A percentile compares a stretch with the other conserved stretches of the same genome.
phyloP scores from a whole-genome alignment of 495 filamentous ascomycete species.

The Neohortaea acidophila region DNA sequence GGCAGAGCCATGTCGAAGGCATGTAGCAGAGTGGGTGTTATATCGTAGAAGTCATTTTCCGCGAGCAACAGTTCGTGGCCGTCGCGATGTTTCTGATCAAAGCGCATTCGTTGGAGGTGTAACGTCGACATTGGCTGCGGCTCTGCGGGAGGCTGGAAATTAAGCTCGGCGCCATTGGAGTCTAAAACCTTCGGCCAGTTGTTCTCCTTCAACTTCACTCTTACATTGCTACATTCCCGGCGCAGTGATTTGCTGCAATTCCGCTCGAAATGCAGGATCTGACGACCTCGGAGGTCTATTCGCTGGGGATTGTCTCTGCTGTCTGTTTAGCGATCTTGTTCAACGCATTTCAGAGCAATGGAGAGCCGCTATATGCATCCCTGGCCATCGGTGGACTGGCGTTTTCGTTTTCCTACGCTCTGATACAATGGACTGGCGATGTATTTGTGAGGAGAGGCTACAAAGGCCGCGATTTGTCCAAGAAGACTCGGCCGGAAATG shows the following conservation, averaged over 20 bases:
- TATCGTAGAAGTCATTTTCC: too few relatives aligned
- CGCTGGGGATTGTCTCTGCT: constrained; percentile 50
- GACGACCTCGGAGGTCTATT: constrained; percentile 51
- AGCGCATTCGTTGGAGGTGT: too few relatives aligned
- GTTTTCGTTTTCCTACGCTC: constrained; percentile 60
- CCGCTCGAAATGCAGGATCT: constrained; percentile 31
- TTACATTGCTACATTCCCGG: too few relatives aligned
- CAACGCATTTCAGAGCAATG: constrained; percentile 72
- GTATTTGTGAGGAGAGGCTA: constrained; percentile 78
- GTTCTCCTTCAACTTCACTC: too few relatives aligned
- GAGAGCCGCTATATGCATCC: constrained; percentile 77
- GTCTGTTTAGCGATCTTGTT: constrained; percentile 58
- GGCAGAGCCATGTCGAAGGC: constrained; percentile 22
- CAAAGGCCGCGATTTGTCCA: constrained; percentile 83
- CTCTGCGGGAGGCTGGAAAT: too few relatives aligned
- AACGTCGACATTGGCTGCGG: too few relatives aligned
- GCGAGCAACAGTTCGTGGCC: too few relatives aligned
- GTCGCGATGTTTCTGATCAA: too few relatives aligned
- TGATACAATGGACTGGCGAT: constrained; percentile 90
- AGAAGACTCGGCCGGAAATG: constrained; percentile 60
- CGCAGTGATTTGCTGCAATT: too few relatives aligned
- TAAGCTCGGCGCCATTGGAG: too few relatives aligned
- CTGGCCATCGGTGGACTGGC: constrained; percentile 73
- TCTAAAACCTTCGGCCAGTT: too few relatives aligned
- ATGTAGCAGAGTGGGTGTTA: too few relatives aligned